A percentile compares a stretch with the other conserved stretches of the same genome.
Conservation (phyloP, 805 yeast genomes). For the Candida dajiaensis region DNA sequence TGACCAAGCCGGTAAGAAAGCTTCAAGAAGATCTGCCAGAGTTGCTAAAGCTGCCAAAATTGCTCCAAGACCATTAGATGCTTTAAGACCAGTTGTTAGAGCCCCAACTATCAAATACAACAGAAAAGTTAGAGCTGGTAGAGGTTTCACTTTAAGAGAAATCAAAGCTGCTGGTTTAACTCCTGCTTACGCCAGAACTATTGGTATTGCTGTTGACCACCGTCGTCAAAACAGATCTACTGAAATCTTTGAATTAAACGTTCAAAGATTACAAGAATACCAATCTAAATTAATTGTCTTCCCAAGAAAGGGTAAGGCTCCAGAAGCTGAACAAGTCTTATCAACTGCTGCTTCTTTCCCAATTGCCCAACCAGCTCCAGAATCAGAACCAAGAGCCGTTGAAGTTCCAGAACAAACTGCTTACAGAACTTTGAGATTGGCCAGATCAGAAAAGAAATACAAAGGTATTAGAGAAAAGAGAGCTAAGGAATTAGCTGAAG, state of each 20-base stretch:
- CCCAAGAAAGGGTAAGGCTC: slow-evolving; percentile 84
- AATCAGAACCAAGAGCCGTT: slow-evolving; percentile 84
- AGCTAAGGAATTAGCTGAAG: slow-evolving; percentile 95
- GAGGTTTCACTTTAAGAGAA: slow-evolving; percentile 98
- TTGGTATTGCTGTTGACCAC: slow-evolving; percentile 99
- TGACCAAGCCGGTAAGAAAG: slow-evolving; percentile 99
- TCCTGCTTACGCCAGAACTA: slow-evolving; percentile 93
- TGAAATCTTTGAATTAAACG: slow-evolving; percentile 92
- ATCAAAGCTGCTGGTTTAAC: slow-evolving; percentile 95
- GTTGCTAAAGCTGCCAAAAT: slow-evolving; percentile 86
- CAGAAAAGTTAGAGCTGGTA: slow-evolving; percentile 99
- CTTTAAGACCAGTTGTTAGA: slow-evolving; percentile 96
- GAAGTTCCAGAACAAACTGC: slow-evolving; percentile 64
- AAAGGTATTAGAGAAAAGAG: slow-evolving; percentile 97
- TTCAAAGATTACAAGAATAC: slow-evolving; percentile 95
- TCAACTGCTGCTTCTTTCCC: slow-evolving; percentile 84
- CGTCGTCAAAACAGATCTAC: slow-evolving; percentile 98
- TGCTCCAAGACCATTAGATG: slow-evolving; percentile 98
- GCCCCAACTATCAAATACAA: slow-evolving; percentile 98
- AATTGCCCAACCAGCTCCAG: slow-evolving; percentile 71
- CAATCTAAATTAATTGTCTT: slow-evolving; percentile 91
- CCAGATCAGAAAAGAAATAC: slow-evolving; percentile 91
- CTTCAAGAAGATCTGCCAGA: slow-evolving; percentile 92
- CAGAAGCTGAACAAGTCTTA: slow-evolving; percentile 72
- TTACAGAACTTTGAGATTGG: slow-evolving; percentile 90